Percentiles rank a stretch among this genome's conserved stretches.
phyloP scores from a whole-genome alignment of 2,329 filamentous ascomycete species.

The Ophiostoma sp. region DNA sequence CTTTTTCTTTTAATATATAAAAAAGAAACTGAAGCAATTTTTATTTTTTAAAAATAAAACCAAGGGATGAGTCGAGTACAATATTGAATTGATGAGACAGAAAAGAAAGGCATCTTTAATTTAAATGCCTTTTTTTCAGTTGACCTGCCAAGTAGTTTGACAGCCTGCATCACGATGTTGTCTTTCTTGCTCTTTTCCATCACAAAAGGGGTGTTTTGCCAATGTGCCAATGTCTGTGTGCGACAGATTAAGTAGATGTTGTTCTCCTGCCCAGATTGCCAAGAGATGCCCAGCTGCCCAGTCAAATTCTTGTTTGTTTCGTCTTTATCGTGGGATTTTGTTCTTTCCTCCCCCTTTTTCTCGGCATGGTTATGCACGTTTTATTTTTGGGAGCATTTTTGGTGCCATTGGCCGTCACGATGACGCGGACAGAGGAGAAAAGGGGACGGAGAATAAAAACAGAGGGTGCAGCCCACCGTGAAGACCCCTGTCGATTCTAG shows the following conservation, averaged over 20 bases:
- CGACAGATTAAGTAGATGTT: not conserved
- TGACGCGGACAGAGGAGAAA: not conserved
- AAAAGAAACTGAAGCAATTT: not conserved
- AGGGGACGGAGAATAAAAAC: not conserved
- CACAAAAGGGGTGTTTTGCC: not conserved
- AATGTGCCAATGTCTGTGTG: not conserved
- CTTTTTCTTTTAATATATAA: too few species aligned
- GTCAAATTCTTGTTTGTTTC: conserved; percentile 2
- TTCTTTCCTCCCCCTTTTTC: not conserved
- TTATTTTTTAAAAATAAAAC: not conserved
- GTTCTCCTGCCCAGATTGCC: not conserved
- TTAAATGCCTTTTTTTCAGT: too few species aligned
- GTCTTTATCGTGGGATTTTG: not conserved
- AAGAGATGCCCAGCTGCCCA: not conserved
- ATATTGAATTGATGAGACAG: too few species aligned
- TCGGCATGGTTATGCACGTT: conserved; percentile 17
- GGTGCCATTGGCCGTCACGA: not conserved
- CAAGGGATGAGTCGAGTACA: too few species aligned
- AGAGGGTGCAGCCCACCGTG: not conserved
- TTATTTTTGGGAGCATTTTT: conserved; percentile 7
- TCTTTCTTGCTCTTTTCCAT: not conserved
- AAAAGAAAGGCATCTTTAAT: too few species aligned
- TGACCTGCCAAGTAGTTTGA: too few species aligned
- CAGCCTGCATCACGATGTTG: not conserved
- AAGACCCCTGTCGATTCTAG: not conserved